Base-by-base conservation (phyloP, 345 rosid genomes). In the Gossypium anomalum region DNA sequence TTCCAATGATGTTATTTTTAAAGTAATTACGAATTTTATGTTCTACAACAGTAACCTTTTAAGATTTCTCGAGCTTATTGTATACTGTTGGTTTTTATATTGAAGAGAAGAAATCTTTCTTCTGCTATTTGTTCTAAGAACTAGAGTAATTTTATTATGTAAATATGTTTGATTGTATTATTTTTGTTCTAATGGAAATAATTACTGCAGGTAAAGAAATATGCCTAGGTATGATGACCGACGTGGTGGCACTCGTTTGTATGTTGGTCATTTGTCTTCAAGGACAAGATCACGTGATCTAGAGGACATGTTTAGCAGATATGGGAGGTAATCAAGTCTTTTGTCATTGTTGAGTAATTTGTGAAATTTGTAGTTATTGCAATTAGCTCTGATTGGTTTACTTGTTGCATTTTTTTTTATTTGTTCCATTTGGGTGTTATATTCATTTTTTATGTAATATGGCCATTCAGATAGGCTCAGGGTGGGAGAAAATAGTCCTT, bases 141-240 rank as follows among this genome's bases (percentile, higher is more conserved):
- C 11, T 49, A 41, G 22, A 2, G 45, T 69, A 69, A 2, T 22
- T 47, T 20, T 25, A 3, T 69, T 67, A 49, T 69, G 22, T 29
- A 69, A 49, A 69, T 9, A 2, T 23, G 72, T 23, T 13, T 25
- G 12, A 67, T 49, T 68, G 43, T 25, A 25, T 27, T 69, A 12
- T 22, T 69, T 10, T 29, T 23, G 25, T 27, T 69, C 73, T 23
- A 25, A 25, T 48, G 43, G 65, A 9, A 12, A 29, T 52, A 19
- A 55, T 72, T 74, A 1, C 51, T 74, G 65, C 81, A 80, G 85
- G 75, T 62, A 80, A 60, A 52, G 62, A 45, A 53, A 82, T 52
- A 91, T 91, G 97, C 97, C 97, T 45, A 89, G 93, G 3, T 77
- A 87, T 78, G 93, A 87, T 78, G 97, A 91, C 62, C 89, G 93